Percentiles rank a stretch among this genome's conserved stretches.
Evolutionary conservation across 768 basidiomycete genomes (phyloP).

Genomic region (Porphyrellus cyaneotinctus): DNA sequence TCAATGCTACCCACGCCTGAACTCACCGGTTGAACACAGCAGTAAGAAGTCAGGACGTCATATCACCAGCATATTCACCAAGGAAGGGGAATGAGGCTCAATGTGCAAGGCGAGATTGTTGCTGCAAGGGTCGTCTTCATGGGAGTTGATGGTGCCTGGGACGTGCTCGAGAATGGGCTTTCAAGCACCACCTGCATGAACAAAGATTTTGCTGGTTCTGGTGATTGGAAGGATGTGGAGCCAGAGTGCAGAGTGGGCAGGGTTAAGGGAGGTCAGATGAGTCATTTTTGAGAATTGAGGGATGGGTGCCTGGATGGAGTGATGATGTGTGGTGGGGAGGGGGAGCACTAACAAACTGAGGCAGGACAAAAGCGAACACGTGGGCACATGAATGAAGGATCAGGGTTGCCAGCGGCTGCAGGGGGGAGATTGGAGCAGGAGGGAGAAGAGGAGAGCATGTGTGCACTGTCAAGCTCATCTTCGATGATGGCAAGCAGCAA

Average conservation of each 20-base stretch:
- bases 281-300: background rate
- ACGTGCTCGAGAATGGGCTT: conserved; percentile 41
- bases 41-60: background rate
- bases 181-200: conserved; percentile 59
- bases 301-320: background rate
- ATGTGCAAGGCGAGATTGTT: conserved; percentile 6
- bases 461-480: conserved; percentile 36
- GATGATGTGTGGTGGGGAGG: background rate
- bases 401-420: background rate
- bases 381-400: background rate
- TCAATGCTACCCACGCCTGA: background rate
- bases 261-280: conserved; percentile 16
- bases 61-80: background rate
- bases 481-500: conserved; percentile 54
- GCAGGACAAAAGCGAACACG: background rate
- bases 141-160: conserved; percentile 1
- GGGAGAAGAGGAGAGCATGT: background rate
- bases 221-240: conserved; percentile 45
- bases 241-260: conserved; percentile 24
- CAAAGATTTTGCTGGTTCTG: conserved; percentile 37
- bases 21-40: background rate
- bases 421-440: conserved; percentile 8
- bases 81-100: background rate
- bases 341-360: background rate
- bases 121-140: conserved; percentile 2